Evolutionary conservation across 176 grass and related monocot species (phyloP), one percentile per base, ranked within the genome.

Genomic region (Carex littledalei): DNA sequence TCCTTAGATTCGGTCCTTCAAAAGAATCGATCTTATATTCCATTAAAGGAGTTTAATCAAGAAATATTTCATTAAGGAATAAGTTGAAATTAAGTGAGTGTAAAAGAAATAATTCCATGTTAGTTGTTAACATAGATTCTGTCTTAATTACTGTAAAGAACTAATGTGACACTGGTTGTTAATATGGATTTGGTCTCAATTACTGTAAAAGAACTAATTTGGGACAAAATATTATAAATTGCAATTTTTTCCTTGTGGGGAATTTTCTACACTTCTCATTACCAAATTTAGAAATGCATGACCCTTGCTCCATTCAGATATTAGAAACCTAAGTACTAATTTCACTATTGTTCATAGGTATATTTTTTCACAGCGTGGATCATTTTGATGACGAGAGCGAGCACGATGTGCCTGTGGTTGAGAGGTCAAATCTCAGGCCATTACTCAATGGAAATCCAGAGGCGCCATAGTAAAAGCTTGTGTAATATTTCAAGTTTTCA

Each of bases 351-450:
- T 81, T 63, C 84, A 84, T 87, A 99, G 96, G 88, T 50, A 94
- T 99, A 86, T 95, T 94, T 91, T 60, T 95, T 67, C 87, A 69
- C 37, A 99, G 93, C 3, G 89, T 98, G 12, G 96, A 99, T 81
- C 88, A 88, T 57, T 99, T 89, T 66, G 85, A 89, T 14, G 93
- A 95, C 75, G 76, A 87, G 49, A 90, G 85, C 2, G 90, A 95
- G 71, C 83, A 92, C 52, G 77, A 7, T 24, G 5, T 88, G 58
- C 85, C 83, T 78, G 82, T 80, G 2, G 72, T 80, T 3, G 87
- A 93, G 66, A 94, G 91, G 81, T 90, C 94, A 57, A 97, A 91
- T 67, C 80, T 86, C 79, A 88, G 88, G 60, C 91, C 93, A 37
- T 84, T 99, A 80, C 93, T 99, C 72, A 90, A 89, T 86, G 88